Evolutionary conservation across 768 basidiomycete species (phyloP).

Genomic region (Mrakia gelida): DNA sequence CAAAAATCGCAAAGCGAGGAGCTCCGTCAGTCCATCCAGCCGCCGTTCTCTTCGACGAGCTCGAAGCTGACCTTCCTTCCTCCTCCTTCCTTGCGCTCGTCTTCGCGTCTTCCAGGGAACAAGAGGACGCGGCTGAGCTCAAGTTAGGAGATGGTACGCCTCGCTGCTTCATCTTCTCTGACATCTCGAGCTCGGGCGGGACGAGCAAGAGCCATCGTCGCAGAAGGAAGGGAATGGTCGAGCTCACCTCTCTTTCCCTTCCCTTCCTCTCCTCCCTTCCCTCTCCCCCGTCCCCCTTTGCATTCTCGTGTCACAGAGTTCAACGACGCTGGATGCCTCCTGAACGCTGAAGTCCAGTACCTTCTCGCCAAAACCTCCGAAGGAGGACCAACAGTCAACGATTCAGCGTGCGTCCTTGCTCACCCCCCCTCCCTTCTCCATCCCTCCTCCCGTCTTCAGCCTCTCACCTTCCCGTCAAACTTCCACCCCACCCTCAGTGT

Average conservation of each 20-base stretch:
- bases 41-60: not conserved
- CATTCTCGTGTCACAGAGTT: constrained; percentile 66
- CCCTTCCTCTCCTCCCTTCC: not conserved
- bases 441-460: not conserved
- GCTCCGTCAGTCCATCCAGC: not conserved
- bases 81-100: not conserved
- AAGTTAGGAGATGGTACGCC: constrained; percentile 65
- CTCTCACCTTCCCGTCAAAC: too few species aligned
- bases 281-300: not conserved
- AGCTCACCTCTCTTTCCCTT: constrained; percentile 13
- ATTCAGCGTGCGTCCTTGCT: constrained; percentile 56
- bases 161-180: not conserved
- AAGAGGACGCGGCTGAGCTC: constrained; percentile 78
- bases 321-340: constrained; percentile 82
- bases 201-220: not conserved
- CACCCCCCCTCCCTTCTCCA: not conserved
- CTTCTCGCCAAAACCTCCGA: constrained; percentile 54
- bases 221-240: not conserved
- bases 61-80: not conserved
- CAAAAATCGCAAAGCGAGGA: constrained; percentile 21
- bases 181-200: not conserved
- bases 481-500: not conserved
- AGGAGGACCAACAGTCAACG: constrained; percentile 8
- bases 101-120: constrained; percentile 48
- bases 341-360: constrained; percentile 90